These are phyloP conservation scores for Leccinum variicolor DNA, from an alignment of 768 basidiomycete genomes.

Conservation along the genomic window DNA sequence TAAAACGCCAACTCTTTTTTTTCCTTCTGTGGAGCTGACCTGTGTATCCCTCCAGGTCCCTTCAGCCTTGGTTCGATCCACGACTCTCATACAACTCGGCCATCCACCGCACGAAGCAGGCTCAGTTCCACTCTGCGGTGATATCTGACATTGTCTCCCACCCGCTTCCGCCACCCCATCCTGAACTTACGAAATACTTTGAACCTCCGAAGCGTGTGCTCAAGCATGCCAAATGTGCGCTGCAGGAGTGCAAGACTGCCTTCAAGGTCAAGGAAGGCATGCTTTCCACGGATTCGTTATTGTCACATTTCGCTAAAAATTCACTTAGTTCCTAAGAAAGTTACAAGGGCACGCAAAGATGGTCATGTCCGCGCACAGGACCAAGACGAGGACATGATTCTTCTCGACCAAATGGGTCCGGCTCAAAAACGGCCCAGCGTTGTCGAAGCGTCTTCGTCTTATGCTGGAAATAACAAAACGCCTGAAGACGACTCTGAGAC, in stretches of 20 bases:
- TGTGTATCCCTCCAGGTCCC: constrained; percentile 41
- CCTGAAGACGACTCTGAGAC: constrained; percentile 46
- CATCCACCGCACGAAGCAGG: constrained; percentile 89
- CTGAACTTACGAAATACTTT: constrained; percentile 81
- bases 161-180: constrained; percentile 84
- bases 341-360: constrained; percentile 53
- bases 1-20: neutral
- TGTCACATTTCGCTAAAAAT: neutral
- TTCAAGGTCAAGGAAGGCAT: constrained; percentile 81
- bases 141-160: constrained; percentile 68
- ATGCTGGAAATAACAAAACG: constrained; percentile 15
- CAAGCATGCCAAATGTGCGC: constrained; percentile 52
- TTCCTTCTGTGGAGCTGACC: constrained; percentile 1
- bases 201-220: constrained; percentile 68
- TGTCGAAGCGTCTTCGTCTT: neutral
- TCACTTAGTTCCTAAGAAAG: constrained; percentile 59
- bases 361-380: constrained; percentile 60
- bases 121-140: constrained; percentile 84
- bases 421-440: constrained; percentile 16
- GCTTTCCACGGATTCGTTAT: constrained; percentile 10
- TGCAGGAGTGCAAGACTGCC: constrained; percentile 56
- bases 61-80: constrained; percentile 73
- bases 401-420: constrained; percentile 41
- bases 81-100: constrained; percentile 82
- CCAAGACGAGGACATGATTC: constrained; percentile 57